phyloP scores from a whole-genome alignment of 768 basidiomycete genomes.

The Trametes elegans region DNA sequence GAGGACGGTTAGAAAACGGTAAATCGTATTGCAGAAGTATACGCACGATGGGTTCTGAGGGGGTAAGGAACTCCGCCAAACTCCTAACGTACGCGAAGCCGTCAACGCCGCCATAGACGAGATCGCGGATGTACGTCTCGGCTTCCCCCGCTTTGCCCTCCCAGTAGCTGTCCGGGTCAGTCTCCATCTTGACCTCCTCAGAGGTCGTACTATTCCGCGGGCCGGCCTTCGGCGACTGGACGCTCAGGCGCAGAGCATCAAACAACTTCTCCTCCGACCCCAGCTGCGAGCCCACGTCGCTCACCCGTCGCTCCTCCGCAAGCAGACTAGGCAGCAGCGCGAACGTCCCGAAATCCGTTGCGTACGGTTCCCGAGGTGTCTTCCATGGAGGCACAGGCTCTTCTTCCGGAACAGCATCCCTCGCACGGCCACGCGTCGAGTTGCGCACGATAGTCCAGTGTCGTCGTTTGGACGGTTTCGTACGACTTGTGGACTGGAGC shows the following conservation, averaged over 20 bases:
- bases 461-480: conserved; percentile 36
- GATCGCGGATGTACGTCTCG: conserved; percentile 64
- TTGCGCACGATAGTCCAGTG: conserved; percentile 65
- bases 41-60: conserved; percentile 25
- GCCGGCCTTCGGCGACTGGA: conserved; percentile 15
- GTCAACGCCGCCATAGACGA: conserved; percentile 80
- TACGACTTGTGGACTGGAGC: conserved; percentile 5
- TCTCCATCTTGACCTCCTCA: conserved; percentile 19
- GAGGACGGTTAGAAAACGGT: not conserved
- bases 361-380: conserved; percentile 48
- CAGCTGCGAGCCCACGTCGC: conserved; percentile 20
- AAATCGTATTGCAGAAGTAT: not conserved
- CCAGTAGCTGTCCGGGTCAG: conserved; percentile 43
- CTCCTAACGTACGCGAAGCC: conserved; percentile 77
- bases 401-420: conserved; percentile 52
- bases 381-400: conserved; percentile 44
- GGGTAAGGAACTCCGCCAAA: conserved; percentile 65
- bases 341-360: conserved; percentile 63
- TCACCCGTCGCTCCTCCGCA: conserved; percentile 21
- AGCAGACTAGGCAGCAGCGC: conserved; percentile 47
- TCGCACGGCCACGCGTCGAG: conserved; percentile 45
- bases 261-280: conserved; percentile 32
- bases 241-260: conserved; percentile 20
- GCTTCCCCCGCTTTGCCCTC: conserved; percentile 48
- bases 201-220: not conserved